Evolutionary conservation across 2,329 filamentous ascomycete species (phyloP), one percentile per base, ranked within the genome.

Genomic region (Mycocentrospora acerina): DNA sequence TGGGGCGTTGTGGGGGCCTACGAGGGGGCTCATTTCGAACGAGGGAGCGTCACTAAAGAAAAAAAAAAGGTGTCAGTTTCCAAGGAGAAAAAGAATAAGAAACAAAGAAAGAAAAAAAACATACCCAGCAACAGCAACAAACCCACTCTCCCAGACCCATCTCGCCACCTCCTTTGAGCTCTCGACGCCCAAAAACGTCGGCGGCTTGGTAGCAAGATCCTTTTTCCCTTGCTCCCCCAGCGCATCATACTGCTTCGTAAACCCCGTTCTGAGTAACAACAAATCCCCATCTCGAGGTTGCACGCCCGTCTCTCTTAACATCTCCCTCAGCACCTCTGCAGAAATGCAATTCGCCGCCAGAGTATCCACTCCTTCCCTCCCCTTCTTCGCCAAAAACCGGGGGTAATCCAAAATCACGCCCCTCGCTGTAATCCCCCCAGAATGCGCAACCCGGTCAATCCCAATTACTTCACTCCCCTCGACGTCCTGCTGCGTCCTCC

Each of bases 61-160:
- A 5, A 22, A 5, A 9, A 6, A 22, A 22, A 6, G 9, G 31
- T 13, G 25, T 7, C 11, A 16, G 26, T 8, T 10, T 24, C 13
- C 9, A 19, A 19, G 18, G 12, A 7, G n/a, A 15, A 15, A n/a
- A 22, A 30, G 18, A 18, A 24, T 25, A 29, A 17, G 13, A 16
- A 19, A 3, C 4, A 12, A 40, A 72, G 67, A 14, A 5, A 27
- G 24, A 17, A 14, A 9, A 12, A 22, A 13, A n/a, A 48, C 51
- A 3, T 28, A 54, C 51, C 68, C 64, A 13, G 70, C 74, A 8
- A 74, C 71, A 10, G 74, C 74, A 0, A 67, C 65, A 44, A 76
- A 75, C 4, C 67, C 57, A 11, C 48, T 56, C 29, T 72, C 69
- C 74, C 74, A 77, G 17, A 77, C 60, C 71, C 71, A 77, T 15